Base-by-base conservation (phyloP, 208 protist genomes). In the Crithidia sp. region DNA sequence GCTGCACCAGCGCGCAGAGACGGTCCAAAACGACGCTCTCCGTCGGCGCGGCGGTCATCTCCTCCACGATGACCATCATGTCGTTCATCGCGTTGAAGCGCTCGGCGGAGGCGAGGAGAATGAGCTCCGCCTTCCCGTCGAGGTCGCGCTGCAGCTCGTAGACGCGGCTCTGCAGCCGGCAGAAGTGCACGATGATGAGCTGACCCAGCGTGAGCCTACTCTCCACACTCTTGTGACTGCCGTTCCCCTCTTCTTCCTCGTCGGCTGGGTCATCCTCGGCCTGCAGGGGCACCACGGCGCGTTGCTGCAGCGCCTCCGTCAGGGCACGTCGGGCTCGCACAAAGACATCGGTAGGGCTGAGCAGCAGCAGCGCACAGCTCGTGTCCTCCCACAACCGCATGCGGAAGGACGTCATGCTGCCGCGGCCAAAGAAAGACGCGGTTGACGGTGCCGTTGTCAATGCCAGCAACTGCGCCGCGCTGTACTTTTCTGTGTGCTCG, bases 21-120 rank as follows among this genome's bases (percentile, higher is more conserved):
- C 61, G 77, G 55, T 73, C 82, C 71, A 81, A 16, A 19, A 72
- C 61, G 19, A 63, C 3, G 0, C 8, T 19, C 37, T 19, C 37
- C 0, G 7, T 16, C 2, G 68, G 53, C 16, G 77, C 58, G 10
- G 73, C 76, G 17, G 83, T 57, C 47, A 91, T 19, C 64, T 77
- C 74, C 66, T 87, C 82, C 12, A 93, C 4, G 28, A 66, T 74
- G 5, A 92, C 71, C 17, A 92, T 54, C 55, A 93, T 63, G 58
- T 95, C 91, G 65, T 85, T 91, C 39, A 95, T 76, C 7, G 79
- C 81, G 79, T 93, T 92, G 67, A 79, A 89, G 62, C 92, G 87
- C 54, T 81, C 55, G 16, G 87, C 83, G 57, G 75, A 86, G 17
- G 86, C 82, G n/a, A 90, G 69, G 39, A 95, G 68, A n/a, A 94